Percentiles rank a stretch among this genome's conserved stretches.
phyloP scores from a whole-genome alignment of 108 stramenopile species.

The Bacterosira constricta region DNA sequence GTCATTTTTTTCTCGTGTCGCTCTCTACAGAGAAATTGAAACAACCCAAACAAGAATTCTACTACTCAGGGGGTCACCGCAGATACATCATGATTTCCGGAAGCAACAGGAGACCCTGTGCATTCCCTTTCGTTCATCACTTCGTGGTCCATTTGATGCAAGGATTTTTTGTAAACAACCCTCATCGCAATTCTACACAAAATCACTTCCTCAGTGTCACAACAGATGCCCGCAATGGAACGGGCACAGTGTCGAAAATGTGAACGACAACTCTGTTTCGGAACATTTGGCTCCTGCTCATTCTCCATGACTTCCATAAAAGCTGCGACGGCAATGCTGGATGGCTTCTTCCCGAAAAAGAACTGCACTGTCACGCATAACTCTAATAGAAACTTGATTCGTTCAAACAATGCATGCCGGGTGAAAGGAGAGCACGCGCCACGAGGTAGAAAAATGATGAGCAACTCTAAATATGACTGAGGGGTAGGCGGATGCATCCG shows the following conservation, averaged over 20 bases:
- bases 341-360: constrained; percentile 24
- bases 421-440: constrained; percentile 18
- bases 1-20: neutral
- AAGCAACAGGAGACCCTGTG: neutral
- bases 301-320: constrained; percentile 38
- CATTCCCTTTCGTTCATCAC: neutral
- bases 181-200: constrained; percentile 28
- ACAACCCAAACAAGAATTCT: neutral
- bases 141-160: constrained; percentile 13
- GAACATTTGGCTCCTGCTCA: constrained; percentile 26
- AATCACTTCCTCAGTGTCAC: constrained; percentile 20
- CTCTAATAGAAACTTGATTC: constrained; percentile 37
- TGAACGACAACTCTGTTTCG: constrained; percentile 2
- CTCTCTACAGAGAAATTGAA: neutral
- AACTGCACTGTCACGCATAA: constrained; percentile 25
- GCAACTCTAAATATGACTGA: constrained; percentile 54
- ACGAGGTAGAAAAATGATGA: constrained; percentile 20
- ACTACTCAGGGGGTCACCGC: constrained; percentile 14
- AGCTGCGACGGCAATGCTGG: constrained; percentile 31
- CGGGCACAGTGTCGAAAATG: constrained; percentile 21
- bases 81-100: neutral
- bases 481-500: constrained; percentile 76
- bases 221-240: constrained; percentile 24
- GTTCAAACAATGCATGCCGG: constrained; percentile 27
- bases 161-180: constrained; percentile 11